phyloP scores from a whole-genome alignment of 495 filamentous ascomycete species.

The Neurospora sp. region DNA sequence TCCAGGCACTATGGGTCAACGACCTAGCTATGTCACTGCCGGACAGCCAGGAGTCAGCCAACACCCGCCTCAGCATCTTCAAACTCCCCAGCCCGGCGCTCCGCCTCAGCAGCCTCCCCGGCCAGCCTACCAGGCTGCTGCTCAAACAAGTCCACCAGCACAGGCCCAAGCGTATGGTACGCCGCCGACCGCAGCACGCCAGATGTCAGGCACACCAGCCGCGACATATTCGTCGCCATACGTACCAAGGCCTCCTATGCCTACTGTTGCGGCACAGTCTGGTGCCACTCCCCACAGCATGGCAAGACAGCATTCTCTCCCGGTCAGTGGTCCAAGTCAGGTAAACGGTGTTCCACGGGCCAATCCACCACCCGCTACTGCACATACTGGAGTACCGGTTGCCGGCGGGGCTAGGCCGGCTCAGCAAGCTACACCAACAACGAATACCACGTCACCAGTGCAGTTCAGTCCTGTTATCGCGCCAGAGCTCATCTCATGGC shows the following conservation, averaged over 20 bases:
- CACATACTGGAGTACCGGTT: not conserved
- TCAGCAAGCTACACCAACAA: slow-evolving; percentile 4
- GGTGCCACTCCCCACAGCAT: slow-evolving; percentile 9
- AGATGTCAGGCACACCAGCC: slow-evolving; percentile 21
- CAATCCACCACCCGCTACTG: not conserved
- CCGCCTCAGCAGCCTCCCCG: slow-evolving; percentile 14
- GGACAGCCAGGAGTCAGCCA: slow-evolving; percentile 22
- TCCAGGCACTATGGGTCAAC: slow-evolving; percentile 16
- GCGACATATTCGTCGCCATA: slow-evolving; percentile 37
- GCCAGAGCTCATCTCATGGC: slow-evolving; percentile 14
- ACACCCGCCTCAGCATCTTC: slow-evolving; percentile 12
- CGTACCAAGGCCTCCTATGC: slow-evolving; percentile 23
- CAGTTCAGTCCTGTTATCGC: slow-evolving; percentile 19
- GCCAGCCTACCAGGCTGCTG: slow-evolving; percentile 19
- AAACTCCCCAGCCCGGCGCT: slow-evolving; percentile 11
- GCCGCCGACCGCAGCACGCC: slow-evolving; percentile 16
- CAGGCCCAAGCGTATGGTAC: slow-evolving; percentile 25
- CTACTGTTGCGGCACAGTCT: slow-evolving; percentile 9
- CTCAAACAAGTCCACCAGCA: slow-evolving; percentile 23
- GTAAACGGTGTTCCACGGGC: slow-evolving; percentile 16
- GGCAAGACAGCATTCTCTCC: slow-evolving; percentile 8
- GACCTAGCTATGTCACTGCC: slow-evolving; percentile 7
- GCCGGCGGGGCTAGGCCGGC: slow-evolving; percentile 3
- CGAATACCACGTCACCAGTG: not conserved
- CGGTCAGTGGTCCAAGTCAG: slow-evolving; percentile 1